phyloP scores from a whole-genome alignment of 2,329 filamentous ascomycete genomes.

The Stemphylium vesicarium region DNA sequence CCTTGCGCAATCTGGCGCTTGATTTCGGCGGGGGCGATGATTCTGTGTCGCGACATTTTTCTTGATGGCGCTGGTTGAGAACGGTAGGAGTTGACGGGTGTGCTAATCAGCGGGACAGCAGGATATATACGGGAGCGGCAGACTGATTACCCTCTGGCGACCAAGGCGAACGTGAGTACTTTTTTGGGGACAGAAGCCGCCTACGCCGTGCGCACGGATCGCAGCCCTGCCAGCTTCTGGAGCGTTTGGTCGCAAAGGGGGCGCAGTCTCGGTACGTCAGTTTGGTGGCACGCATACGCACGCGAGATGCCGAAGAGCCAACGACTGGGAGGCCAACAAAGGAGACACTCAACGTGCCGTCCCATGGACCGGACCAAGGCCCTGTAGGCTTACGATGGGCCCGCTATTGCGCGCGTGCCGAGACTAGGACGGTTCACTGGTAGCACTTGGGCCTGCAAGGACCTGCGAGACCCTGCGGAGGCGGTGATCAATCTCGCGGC shows the following conservation, averaged over 20 bases:
- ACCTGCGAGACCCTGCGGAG: neutral
- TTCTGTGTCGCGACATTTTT: conserved; percentile 26
- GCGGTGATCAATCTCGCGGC: conserved; percentile 4
- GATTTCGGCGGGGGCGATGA: conserved; percentile 56
- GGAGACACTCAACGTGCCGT: conserved; percentile 3
- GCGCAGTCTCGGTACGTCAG: conserved; percentile 19
- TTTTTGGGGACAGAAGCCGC: conserved; percentile 13
- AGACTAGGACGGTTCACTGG: neutral
- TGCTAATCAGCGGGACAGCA: conserved; percentile 10
- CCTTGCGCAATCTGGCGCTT: conserved; percentile 62
- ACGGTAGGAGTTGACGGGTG: conserved; percentile 3
- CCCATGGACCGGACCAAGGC: neutral
- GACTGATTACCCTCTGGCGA: neutral
- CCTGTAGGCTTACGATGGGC: neutral
- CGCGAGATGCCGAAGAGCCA: conserved; percentile 4
- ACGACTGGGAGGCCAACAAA: conserved; percentile 5
- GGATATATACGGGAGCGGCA: conserved; percentile 16
- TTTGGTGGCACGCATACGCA: conserved; percentile 5
- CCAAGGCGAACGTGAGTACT: conserved; percentile 7
- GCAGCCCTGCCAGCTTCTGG: conserved; percentile 5
- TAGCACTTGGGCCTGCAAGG: neutral
- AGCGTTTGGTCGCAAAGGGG: conserved; percentile 17
- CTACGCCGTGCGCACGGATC: conserved; percentile 19
- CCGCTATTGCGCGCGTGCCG: neutral
- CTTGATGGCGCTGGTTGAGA: conserved; percentile 4